Percentiles rank a stretch among this genome's conserved stretches.
These are phyloP conservation scores for Gillenia trifoliata DNA, from an alignment of 306 rosid species.

Conservation along the genomic window DNA sequence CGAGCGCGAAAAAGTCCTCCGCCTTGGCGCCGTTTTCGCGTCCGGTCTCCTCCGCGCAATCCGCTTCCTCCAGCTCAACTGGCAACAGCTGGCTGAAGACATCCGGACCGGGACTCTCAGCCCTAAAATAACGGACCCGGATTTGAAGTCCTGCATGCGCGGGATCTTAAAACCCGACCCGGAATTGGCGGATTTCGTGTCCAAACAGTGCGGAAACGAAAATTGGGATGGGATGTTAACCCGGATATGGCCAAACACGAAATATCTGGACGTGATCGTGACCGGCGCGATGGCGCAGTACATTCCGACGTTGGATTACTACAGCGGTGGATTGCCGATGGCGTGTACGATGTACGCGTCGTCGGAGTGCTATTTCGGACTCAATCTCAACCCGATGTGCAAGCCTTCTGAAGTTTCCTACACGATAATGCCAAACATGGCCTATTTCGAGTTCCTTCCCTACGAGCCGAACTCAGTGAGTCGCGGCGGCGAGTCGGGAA, in stretches of 20 bases:
- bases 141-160: slow-evolving; percentile 16
- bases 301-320: slow-evolving; percentile 53
- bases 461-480: slow-evolving; percentile 26
- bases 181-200: slow-evolving; percentile 29
- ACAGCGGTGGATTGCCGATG: slow-evolving; percentile 44
- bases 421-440: slow-evolving; percentile 70
- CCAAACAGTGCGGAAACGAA: slow-evolving; percentile 36
- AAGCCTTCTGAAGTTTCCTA: slow-evolving; percentile 44
- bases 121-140: slow-evolving; percentile 34
- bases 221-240: slow-evolving; percentile 51
- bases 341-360: slow-evolving; percentile 65
- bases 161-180: slow-evolving; percentile 23
- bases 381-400: slow-evolving; percentile 54
- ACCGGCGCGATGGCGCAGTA: slow-evolving; percentile 67
- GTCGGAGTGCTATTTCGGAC: slow-evolving; percentile 52
- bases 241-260: slow-evolving; percentile 53
- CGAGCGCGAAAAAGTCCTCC: slow-evolving; percentile 43
- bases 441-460: slow-evolving; percentile 54
- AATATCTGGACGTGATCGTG: slow-evolving; percentile 52
- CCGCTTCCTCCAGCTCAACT: slow-evolving; percentile 45
- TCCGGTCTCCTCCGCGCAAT: slow-evolving; percentile 61
- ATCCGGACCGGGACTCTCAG: slow-evolving; percentile 30
- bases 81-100: slow-evolving; percentile 39
- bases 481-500: background rate
- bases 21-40: slow-evolving; percentile 57